Base-by-base conservation (phyloP, 208 protist species). In the Tritrichomonas musculus region DNA sequence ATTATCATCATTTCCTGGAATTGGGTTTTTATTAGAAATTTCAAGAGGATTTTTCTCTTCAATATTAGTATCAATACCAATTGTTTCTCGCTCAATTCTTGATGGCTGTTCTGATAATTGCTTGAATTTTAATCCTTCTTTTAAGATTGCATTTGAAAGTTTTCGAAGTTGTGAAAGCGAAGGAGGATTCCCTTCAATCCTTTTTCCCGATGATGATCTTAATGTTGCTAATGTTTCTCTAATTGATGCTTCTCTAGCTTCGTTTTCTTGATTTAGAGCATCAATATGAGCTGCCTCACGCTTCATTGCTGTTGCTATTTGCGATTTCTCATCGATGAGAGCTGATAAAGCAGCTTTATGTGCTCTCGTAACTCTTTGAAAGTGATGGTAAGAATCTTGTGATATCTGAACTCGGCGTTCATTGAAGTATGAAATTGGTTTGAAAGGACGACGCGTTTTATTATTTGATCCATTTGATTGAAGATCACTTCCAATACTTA, bases 51-150 rank as follows among this genome's bases (percentile, higher is more conserved):
- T 17, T 33, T 88, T 88, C 1, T 57, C 77, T 88, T 57, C 47
- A 39, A 14, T 27, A 3, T 57, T 39, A 3, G 8, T 33, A 39
- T 57, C 47, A 27, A 27, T 47, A 39, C 47, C 47, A 88, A 88
- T 20, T 33, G 47, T 88, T 57, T 88, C 77, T 17, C 44, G 25
- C 1, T 88, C 77, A 57, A 88, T 88, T 88, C 77, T 53, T 57
- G 53, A 22, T 11, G 44, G 77, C 9, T 88, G 44, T 57, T 88
- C 77, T n/a, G 77, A 88, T 33, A 88, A 20, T 88, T 88, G 44
- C 39, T 88, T 88, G 47, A 88, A 88, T 88, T 57, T 88, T 0
- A 88, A 39, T 0, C 77, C 77, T 88, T 88, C 77, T n/a, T 36
- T 27, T 20, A 88, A 33, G 17, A 88, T 88, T 88, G 77, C 47